A percentile compares a stretch with the other conserved stretches of the same genome.
Conservation (phyloP, 148 eudicot genomes). For the Rhododendron simsii region DNA sequence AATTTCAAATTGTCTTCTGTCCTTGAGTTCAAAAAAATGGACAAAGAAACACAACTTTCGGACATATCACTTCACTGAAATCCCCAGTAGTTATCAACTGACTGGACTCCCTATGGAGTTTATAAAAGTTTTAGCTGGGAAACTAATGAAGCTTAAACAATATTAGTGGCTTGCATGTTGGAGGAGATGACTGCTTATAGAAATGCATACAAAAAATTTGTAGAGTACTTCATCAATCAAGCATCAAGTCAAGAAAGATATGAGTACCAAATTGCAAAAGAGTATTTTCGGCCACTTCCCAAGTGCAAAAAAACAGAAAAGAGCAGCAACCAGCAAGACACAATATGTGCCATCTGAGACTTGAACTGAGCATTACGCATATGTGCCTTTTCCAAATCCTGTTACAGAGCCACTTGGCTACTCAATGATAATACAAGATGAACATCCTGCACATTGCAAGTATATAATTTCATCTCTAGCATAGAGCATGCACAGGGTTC, state of each 20-base stretch:
- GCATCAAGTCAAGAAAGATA: neutral
- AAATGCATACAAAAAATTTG: neutral
- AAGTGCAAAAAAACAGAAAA: conserved; percentile 76
- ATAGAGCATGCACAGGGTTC: too few relatives aligned
- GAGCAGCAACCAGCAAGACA: conserved; percentile 52
- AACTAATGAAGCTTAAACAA: neutral
- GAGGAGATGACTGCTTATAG: neutral
- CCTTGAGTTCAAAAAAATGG: neutral
- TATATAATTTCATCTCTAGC: too few relatives aligned
- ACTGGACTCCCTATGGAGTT: neutral
- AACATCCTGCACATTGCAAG: too few relatives aligned
- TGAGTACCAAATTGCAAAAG: conserved; percentile 76
- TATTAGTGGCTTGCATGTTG: neutral
- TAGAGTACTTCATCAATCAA: neutral
- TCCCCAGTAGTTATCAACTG: neutral
- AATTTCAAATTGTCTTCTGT: neutral
- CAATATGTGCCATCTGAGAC: too few relatives aligned
- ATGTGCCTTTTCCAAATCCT: too few relatives aligned
- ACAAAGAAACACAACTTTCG: neutral
- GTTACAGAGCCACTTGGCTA: too few relatives aligned
- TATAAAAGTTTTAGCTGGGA: neutral
- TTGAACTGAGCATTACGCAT: too few relatives aligned
- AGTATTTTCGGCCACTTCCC: conserved; percentile 77
- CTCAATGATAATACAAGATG: too few relatives aligned
- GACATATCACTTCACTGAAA: neutral